A percentile compares a stretch with the other conserved stretches of the same genome.
Evolutionary conservation across 306 rosid species (phyloP).

Genomic region (Chamaecrista fasciculata): DNA sequence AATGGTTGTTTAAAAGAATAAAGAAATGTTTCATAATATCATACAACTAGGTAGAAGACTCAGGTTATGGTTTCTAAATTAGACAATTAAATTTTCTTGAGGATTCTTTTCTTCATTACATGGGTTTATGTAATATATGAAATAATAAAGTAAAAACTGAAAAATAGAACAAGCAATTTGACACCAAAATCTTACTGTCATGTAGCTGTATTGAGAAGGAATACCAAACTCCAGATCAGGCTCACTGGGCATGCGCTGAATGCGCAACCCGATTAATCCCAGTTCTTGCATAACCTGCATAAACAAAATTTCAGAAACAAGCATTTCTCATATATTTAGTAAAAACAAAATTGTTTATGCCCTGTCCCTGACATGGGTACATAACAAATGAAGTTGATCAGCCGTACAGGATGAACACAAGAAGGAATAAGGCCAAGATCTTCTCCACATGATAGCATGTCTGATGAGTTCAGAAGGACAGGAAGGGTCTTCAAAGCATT

Average conservation of each 20-base stretch:
- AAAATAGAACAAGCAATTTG: slow-evolving; percentile 15
- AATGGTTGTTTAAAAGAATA: neutral
- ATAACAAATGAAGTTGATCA: neutral
- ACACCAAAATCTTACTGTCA: slow-evolving; percentile 63
- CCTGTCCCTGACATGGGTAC: neutral
- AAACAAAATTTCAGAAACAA: slow-evolving; percentile 11
- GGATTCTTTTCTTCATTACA: slow-evolving; percentile 17
- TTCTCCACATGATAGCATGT: slow-evolving; percentile 96
- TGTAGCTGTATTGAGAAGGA: slow-evolving; percentile 88
- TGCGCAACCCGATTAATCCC: slow-evolving; percentile 86
- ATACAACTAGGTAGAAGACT: neutral
- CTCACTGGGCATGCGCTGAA: slow-evolving; percentile 97
- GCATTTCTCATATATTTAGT: neutral
- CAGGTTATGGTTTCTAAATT: neutral
- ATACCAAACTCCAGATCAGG: slow-evolving; percentile 83
- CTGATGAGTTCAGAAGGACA: slow-evolving; percentile 78
- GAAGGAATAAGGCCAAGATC: slow-evolving; percentile 96
- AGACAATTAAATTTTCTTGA: neutral
- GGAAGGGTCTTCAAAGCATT: slow-evolving; percentile 96
- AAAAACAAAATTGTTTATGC: neutral
- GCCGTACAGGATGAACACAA: slow-evolving; percentile 93
- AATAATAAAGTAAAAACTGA: neutral
- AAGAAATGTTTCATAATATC: neutral
- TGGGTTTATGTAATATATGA: neutral
- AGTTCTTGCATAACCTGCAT: slow-evolving; percentile 95